These are phyloP conservation scores for Geranium brycei DNA, from an alignment of 345 rosid species.

Conservation along the genomic window DNA sequence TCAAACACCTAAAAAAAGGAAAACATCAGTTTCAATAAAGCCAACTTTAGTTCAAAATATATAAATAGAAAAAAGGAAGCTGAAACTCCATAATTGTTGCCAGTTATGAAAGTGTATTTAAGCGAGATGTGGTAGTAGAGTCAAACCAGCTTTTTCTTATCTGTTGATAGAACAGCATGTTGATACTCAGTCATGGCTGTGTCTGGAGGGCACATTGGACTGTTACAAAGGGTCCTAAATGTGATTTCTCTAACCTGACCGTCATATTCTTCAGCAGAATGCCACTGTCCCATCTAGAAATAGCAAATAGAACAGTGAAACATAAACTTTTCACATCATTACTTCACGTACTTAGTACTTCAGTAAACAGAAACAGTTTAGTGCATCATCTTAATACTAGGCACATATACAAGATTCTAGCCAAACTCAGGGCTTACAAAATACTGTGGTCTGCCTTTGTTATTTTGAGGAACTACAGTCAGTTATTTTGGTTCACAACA, in stretches of 20 bases:
- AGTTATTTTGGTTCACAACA: too few species aligned
- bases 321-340: slow-evolving; percentile 4
- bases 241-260: slow-evolving; percentile 96
- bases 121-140: slow-evolving; percentile 4
- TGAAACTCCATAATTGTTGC: too few species aligned
- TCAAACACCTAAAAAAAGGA: slow-evolving; percentile 56
- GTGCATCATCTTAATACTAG: too few species aligned
- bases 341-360: background rate
- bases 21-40: slow-evolving; percentile 3
- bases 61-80: background rate
- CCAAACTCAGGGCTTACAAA: too few species aligned
- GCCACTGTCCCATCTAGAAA: slow-evolving; percentile 91
- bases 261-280: slow-evolving; percentile 76
- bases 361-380: background rate
- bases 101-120: background rate
- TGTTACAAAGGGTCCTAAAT: slow-evolving; percentile 65
- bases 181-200: slow-evolving; percentile 96
- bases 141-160: slow-evolving; percentile 60
- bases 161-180: slow-evolving; percentile 63
- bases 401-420: too few species aligned
- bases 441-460: too few species aligned
- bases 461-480: too few species aligned
- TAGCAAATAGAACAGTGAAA: slow-evolving; percentile 7
- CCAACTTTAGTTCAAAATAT: background rate
- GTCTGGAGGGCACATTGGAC: slow-evolving; percentile 99